phyloP scores from a whole-genome alignment of 805 yeast genomes.

The Saccharomyces kudriavzevii region DNA sequence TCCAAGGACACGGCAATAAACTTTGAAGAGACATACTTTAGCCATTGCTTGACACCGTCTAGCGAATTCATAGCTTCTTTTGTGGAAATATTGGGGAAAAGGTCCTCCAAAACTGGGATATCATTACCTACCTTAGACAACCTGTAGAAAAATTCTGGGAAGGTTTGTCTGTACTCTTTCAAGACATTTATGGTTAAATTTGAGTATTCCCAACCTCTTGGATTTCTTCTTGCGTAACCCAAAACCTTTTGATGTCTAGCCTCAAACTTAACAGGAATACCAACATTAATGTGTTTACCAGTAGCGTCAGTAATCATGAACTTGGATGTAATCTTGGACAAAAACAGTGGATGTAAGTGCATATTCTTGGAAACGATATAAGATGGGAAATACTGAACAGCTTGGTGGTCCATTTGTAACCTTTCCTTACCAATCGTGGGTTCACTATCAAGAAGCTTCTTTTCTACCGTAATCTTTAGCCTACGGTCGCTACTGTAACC shows the following conservation, averaged over 20 bases:
- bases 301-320: constrained; percentile 50
- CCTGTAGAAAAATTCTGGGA: constrained; percentile 51
- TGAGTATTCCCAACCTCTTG: constrained; percentile 76
- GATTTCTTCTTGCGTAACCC: constrained; percentile 68
- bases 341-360: constrained; percentile 50
- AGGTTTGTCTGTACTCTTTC: constrained; percentile 49
- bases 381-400: constrained; percentile 56
- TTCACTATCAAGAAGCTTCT: constrained; percentile 41
- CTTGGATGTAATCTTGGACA: constrained; percentile 72
- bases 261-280: constrained; percentile 79
- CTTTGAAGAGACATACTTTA: constrained; percentile 44
- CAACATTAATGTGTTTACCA: constrained; percentile 56
- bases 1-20: constrained; percentile 64
- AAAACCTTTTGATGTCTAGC: constrained; percentile 71
- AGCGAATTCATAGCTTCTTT: constrained; percentile 25
- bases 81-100: constrained; percentile 31
- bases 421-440: constrained; percentile 58
- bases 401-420: constrained; percentile 47
- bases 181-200: constrained; percentile 62
- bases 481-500: constrained; percentile 45
- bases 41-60: constrained; percentile 31
- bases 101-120: constrained; percentile 26
- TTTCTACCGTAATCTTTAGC: constrained; percentile 47
- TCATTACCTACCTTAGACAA: constrained; percentile 24
- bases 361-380: constrained; percentile 53